Conservation (phyloP, 2,329 filamentous ascomycete genomes). For the Sphaerulina musiva region DNA sequence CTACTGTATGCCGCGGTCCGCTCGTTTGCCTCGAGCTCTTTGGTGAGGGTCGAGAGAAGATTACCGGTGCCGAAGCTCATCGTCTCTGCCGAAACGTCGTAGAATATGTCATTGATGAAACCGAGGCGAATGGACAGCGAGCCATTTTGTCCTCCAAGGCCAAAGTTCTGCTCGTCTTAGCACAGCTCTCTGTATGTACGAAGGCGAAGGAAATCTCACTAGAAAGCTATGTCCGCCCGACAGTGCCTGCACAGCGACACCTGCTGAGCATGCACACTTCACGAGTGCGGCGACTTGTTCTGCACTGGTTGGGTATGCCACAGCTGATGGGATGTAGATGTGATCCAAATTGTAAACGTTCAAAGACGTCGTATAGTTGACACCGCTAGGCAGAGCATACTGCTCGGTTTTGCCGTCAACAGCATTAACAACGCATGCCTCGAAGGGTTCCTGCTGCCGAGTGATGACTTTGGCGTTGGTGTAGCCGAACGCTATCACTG, state of each 20-base stretch:
- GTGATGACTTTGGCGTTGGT: conserved; percentile 1
- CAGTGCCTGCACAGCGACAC: conserved; percentile 10
- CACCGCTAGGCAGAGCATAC: conserved; percentile 7
- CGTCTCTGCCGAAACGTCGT: neutral
- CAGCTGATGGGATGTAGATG: conserved; percentile 11
- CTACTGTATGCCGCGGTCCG: conserved; percentile 4
- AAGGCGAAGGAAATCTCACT: neutral
- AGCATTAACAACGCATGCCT: conserved; percentile 10
- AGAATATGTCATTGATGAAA: conserved; percentile 4
- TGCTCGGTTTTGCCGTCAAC: conserved; percentile 5
- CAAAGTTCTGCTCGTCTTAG: conserved; percentile 1
- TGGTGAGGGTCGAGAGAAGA: conserved; percentile 5
- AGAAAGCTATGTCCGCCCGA: conserved; percentile 15
- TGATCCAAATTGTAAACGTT: conserved; percentile 15
- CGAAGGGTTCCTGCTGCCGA: neutral
- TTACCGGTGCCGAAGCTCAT: conserved; percentile 10
- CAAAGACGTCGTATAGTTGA: conserved; percentile 6
- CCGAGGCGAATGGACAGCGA: conserved; percentile 9
- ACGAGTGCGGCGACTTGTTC: conserved; percentile 11
- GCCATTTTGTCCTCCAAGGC: conserved; percentile 12
- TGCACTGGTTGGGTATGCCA: conserved; percentile 8
- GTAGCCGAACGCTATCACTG: conserved; percentile 1
- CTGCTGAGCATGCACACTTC: conserved; percentile 5
- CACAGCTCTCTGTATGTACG: neutral
- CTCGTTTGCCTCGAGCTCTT: neutral